Conservation (phyloP, 805 yeast genomes). For the Isabelozyma rhagii region DNA sequence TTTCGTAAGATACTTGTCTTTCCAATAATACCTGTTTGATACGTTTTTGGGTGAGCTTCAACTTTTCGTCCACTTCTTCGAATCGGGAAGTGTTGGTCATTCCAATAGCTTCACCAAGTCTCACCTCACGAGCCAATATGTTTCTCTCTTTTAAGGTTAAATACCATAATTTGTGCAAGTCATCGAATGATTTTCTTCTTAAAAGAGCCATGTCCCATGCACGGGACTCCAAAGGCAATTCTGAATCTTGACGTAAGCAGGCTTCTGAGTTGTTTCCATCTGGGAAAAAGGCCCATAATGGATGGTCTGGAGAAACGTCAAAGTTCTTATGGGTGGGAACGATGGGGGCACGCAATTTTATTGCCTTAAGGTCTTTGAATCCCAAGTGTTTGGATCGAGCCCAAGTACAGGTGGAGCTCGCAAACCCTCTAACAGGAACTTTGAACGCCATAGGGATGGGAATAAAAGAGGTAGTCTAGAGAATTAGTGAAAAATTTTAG, state of each 20-base stretch:
- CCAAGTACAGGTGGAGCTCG: slow-evolving; percentile 29
- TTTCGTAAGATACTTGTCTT: slow-evolving; percentile 67
- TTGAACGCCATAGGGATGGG: not conserved
- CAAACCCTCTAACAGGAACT: slow-evolving; percentile 19
- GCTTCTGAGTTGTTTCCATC: slow-evolving; percentile 46
- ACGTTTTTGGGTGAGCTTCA: slow-evolving; percentile 40
- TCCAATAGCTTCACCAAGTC: slow-evolving; percentile 43
- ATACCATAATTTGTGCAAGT: slow-evolving; percentile 90
- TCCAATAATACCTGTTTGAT: slow-evolving; percentile 87
- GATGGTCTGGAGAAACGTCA: slow-evolving; percentile 78
- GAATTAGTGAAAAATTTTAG: not conserved
- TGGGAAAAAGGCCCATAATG: slow-evolving; percentile 88
- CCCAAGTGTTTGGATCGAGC: slow-evolving; percentile 35
- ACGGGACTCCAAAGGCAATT: slow-evolving; percentile 54
- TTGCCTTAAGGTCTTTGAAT: slow-evolving; percentile 24
- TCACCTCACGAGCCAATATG: slow-evolving; percentile 68
- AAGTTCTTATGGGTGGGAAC: slow-evolving; percentile 77
- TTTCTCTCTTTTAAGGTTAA: slow-evolving; percentile 81
- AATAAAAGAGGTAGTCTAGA: not conserved
- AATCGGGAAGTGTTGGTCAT: slow-evolving; percentile 29
- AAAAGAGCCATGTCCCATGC: slow-evolving; percentile 88
- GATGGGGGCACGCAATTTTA: slow-evolving; percentile 74
- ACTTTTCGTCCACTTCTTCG: slow-evolving; percentile 37
- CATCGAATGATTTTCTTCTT: slow-evolving; percentile 88
- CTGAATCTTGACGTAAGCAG: slow-evolving; percentile 57